Base-by-base conservation (phyloP, 2,329 filamentous ascomycete genomes). In the Talaromyces sp. region DNA sequence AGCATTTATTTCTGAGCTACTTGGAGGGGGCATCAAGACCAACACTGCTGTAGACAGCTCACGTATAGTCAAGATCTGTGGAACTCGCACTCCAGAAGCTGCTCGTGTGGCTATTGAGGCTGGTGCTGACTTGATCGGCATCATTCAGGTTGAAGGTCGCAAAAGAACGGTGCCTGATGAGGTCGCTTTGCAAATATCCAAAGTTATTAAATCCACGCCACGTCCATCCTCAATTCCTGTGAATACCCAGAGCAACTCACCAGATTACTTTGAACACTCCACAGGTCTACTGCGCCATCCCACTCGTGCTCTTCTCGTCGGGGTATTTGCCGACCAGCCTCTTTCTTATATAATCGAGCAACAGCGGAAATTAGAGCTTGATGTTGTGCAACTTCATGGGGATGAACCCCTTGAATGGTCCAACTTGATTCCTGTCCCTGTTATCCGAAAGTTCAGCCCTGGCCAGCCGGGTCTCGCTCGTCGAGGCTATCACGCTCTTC, bases 361-460 rank as follows among this genome's bases (percentile, higher is more conserved):
- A 72, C 90, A 96, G 68, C 85, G 85, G 65, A 80, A 86, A 13
- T 86, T 96, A 65, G 81, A 83, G 52, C 84, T 99, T 50, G 95
- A 99, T 71, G 79, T 96, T 58, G 90, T 99, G 7, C 95, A 99
- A 72, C 84, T 99, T 2, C 95, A 99, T 71, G 96, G 95, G 9
- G 84, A 88, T 53, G 96, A 99, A 72, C 93, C 95, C 2, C 70
- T 97, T 4, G 95, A 99, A 73, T 99, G 93, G 93, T 88, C 93
- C 1, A 84, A 78, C 52, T 77, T 89, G n/a, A 91, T 99, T 55
- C 93, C 95, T 1, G 92, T 97, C 0, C 95, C 95, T 0, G 93
- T 99, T 5, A 87, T 99, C 64, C 88, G 87, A 65, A 89, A 88
- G 55, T 99, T 98, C 77, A 86, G 87, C 58, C 91, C 92, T 0